Evolutionary conservation across 805 yeast species (phyloP).

Genomic region (Starmerella cellae): DNA sequence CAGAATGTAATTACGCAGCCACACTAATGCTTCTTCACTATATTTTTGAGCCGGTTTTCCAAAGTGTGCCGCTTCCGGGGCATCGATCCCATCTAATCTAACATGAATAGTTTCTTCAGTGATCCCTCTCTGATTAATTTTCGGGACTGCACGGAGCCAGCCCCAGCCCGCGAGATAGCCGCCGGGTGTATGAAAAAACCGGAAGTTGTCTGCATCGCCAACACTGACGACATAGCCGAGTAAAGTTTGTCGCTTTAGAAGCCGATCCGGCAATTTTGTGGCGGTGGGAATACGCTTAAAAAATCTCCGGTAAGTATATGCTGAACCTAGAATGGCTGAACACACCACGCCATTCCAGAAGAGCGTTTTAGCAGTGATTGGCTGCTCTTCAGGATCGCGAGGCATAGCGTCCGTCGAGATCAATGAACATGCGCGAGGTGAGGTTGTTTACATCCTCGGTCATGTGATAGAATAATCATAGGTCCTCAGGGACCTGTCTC

Average conservation of each 20-base stretch:
- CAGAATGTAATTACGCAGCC: slow-evolving; percentile 55
- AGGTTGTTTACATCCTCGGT: too few species aligned
- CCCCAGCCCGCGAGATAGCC: slow-evolving; percentile 87
- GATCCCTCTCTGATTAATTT: slow-evolving; percentile 33
- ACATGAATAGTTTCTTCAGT: slow-evolving; percentile 63
- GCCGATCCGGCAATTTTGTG: slow-evolving; percentile 36
- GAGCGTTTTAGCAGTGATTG: slow-evolving; percentile 9
- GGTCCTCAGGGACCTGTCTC: too few species aligned
- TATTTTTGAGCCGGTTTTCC: slow-evolving; percentile 87
- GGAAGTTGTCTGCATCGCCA: slow-evolving; percentile 93
- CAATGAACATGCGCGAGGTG: too few species aligned
- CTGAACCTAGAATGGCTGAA: slow-evolving; percentile 33
- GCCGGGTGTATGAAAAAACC: slow-evolving; percentile 87
- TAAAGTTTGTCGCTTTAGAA: slow-evolving; percentile 35
- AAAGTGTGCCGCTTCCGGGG: slow-evolving; percentile 90
- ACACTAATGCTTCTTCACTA: slow-evolving; percentile 67
- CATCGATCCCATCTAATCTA: slow-evolving; percentile 86
- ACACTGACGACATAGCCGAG: slow-evolving; percentile 76
- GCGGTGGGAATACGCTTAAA: slow-evolving; percentile 41
- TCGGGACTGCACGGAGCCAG: slow-evolving; percentile 63
- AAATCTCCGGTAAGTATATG: slow-evolving; percentile 34
- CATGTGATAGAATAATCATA: too few species aligned
- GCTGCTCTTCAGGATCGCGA: slow-evolving; percentile 13
- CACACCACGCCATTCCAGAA: slow-evolving; percentile 14
- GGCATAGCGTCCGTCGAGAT: slow-evolving; percentile 13